Evolutionary conservation across 495 filamentous ascomycete genomes (phyloP), one percentile per base, ranked within the genome.

Genomic region (Penicillium alfredii): DNA sequence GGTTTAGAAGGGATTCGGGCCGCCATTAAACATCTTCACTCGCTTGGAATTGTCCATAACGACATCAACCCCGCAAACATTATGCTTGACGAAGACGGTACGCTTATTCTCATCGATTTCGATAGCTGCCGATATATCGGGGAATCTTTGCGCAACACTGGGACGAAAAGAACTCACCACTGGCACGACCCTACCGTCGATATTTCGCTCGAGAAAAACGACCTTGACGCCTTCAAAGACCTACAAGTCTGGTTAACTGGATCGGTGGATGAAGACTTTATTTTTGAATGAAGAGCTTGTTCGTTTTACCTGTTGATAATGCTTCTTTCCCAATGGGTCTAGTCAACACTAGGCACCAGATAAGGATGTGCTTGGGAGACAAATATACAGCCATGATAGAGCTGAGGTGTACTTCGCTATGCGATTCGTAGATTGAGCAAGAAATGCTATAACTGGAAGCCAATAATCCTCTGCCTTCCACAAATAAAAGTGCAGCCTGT

Each of bases 61-160:
- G 60, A 71, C 22, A 49, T 68, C 14, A 65, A 59, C 37, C 56
- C 57, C 2, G 40, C 32, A 6, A 71, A 64, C 29, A 55, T 68
- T 32, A 60, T 64, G 55, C n/a, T 65, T 36, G 55, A 60, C 13
- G 47, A 49, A 31, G 40, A 58, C 11, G 48, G 55, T 14, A 46
- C 40, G 13, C 50, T 56, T 18, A 33, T 70, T 37, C 56, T 70
- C 14, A 60, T 66, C 21, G 64, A 71, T 49, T 71, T 71, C 31
- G 59, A 62, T 47, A 54, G 49, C 33, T 60, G 47, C 42, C 47
- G 49, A 9, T 33, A 38, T 30, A 40, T 54, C 12, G 52, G 44
- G 28, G 44, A 53, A 30, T 48, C 44, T 0, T 40, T 59, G 40
- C 33, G 37, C 31, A 14, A 13, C 4, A 51, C 49, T 8, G 26